Percentiles rank a stretch among this genome's conserved stretches.
These are phyloP conservation scores for Boletus mariae DNA, from an alignment of 1,284 basidiomycete species.

Conservation along the genomic window DNA sequence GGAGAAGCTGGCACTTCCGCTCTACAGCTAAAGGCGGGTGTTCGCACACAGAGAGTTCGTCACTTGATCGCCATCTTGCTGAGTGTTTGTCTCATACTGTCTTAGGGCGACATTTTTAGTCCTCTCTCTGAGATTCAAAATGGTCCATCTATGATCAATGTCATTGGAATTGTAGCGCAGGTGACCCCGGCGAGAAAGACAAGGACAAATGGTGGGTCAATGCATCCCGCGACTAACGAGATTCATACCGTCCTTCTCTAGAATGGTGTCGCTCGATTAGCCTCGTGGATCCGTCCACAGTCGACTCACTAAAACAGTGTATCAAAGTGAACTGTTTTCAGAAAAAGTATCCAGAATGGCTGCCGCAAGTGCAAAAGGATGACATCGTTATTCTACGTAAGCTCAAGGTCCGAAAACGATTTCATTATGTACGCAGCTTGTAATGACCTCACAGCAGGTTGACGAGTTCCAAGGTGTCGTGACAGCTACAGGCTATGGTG, in stretches of 20 bases:
- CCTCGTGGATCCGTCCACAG: conserved; percentile 33
- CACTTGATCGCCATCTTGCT: neutral
- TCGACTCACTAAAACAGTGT: conserved; percentile 32
- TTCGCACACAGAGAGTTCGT: conserved; percentile 30
- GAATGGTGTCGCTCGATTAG: conserved; percentile 29
- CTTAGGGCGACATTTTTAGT: conserved; percentile 31
- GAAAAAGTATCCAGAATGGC: conserved; percentile 41
- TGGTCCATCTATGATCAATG: conserved; percentile 23
- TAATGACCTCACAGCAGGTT: conserved; percentile 28
- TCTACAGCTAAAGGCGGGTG: conserved; percentile 15
- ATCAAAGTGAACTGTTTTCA: conserved; percentile 50
- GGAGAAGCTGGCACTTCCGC: neutral
- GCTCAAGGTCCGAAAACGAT: conserved; percentile 23
- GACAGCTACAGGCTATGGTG: conserved; percentile 40
- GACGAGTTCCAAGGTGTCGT: conserved; percentile 26
- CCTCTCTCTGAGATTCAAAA: conserved; percentile 21
- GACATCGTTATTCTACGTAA: conserved; percentile 32
- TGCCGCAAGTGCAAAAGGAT: conserved; percentile 44
- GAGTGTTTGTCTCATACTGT: neutral
- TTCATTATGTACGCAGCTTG: neutral
- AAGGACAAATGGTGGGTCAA: conserved; percentile 24
- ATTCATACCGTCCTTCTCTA: conserved; percentile 11
- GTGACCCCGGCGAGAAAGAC: conserved; percentile 19
- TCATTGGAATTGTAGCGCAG: conserved; percentile 29
- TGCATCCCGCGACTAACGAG: neutral